Percentiles rank a stretch among this genome's conserved stretches.
Evolutionary conservation across 2,329 filamentous ascomycete species (phyloP).

Genomic region (Pseudogymnoascus sp.): DNA sequence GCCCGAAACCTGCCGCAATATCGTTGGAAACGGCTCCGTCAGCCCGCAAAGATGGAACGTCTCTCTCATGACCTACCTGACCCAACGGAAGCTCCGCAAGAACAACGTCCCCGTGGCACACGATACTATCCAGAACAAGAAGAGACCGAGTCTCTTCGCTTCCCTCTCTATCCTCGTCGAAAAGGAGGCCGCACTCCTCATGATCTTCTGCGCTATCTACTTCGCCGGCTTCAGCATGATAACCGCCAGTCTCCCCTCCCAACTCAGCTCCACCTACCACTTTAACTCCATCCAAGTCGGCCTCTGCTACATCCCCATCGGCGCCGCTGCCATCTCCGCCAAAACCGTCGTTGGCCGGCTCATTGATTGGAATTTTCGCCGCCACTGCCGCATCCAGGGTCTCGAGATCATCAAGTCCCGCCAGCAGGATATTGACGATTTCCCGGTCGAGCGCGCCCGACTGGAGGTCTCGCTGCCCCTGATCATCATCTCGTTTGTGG

Average conservation of each 20-base stretch:
- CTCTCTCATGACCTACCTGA: neutral
- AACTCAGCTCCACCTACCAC: slow-evolving; percentile 26
- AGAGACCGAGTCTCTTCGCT: slow-evolving; percentile 18
- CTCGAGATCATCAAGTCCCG: slow-evolving; percentile 10
- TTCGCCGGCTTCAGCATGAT: slow-evolving; percentile 26
- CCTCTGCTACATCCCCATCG: slow-evolving; percentile 36
- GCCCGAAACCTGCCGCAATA: slow-evolving; percentile 28
- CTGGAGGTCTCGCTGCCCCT: slow-evolving; percentile 15
- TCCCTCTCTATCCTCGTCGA: slow-evolving; percentile 22
- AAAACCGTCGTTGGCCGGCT: slow-evolving; percentile 43
- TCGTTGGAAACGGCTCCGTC: slow-evolving; percentile 28
- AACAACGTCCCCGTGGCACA: neutral
- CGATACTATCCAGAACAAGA: slow-evolving; percentile 10
- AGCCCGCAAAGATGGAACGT: neutral
- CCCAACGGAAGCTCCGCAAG: neutral
- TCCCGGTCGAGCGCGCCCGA: slow-evolving; percentile 13
- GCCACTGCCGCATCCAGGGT: slow-evolving; percentile 27
- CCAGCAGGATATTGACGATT: slow-evolving; percentile 8
- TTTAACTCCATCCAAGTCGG: slow-evolving; percentile 29
- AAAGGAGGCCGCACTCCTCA: slow-evolving; percentile 20
- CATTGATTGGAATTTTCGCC: slow-evolving; percentile 61
- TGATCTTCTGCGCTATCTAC: slow-evolving; percentile 23
- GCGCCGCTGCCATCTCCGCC: slow-evolving; percentile 41
- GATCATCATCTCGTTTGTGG: neutral
- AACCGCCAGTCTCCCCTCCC: slow-evolving; percentile 22